Evolutionary conservation across 1,284 basidiomycete species (phyloP), one percentile per base, ranked within the genome.

Genomic region (Puccinia triticina): DNA sequence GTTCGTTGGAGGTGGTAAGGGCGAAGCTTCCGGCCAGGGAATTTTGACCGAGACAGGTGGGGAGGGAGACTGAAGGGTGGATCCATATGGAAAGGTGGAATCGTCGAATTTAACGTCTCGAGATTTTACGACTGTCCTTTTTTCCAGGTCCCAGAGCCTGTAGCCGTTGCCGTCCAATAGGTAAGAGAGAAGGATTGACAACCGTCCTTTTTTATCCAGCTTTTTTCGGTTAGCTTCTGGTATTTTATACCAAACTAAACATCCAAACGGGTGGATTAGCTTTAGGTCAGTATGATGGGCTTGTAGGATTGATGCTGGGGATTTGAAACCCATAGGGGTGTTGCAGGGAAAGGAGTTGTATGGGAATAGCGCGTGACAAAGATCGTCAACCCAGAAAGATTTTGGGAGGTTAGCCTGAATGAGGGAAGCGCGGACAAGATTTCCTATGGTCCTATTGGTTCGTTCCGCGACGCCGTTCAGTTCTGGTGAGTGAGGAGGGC

Each of bases 341-440:
- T 77, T 2, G 32, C 75, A 77, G 0, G 86, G 84, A 0, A 86
- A 85, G 0, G 86, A 84, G 82, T 89, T 88, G 48, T 84, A 83
- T 1, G 89, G 40, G 85, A 86, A 88, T 10, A 85, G 80, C 18
- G 83, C 84, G 77, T 87, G 86, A 2, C 79, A 46, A 29, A 86
- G 79, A 0, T 86, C 87, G 77, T 88, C 86, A 0, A 84, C 85
- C 88, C 88, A n/a, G n/a, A n/a, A n/a, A n/a, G n/a, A n/a, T n/a
- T n/a, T n/a, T n/a, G n/a, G n/a, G n/a, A n/a, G n/a, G 11, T 84
- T 79, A 0, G 86, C 40, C 21, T 83, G 82, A 8, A 84, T 59
- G 0, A 88, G 84, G 82, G 88, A 84, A 0, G 85, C 84, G 0
- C 85, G 75, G 11, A 83, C 83, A 29, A 82, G 83, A 29, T 86